Evolutionary conservation across 2,329 filamentous ascomycete species (phyloP).

Genomic region (Colletotrichum musae): DNA sequence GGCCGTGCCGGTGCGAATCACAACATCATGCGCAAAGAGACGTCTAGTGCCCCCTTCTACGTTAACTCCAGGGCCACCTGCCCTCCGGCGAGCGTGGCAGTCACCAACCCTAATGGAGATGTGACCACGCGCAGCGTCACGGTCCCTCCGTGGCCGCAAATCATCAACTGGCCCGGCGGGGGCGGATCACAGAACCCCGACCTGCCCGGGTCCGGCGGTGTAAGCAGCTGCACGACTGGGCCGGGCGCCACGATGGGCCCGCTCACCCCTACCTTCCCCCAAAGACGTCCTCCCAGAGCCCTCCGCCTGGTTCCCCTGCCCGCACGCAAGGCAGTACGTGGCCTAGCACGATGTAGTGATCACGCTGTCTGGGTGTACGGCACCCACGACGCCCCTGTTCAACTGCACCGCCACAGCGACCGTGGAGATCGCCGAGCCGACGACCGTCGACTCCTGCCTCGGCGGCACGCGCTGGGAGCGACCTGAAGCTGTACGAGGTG

Average conservation of each 20-base stretch:
- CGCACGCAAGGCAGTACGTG: not conserved
- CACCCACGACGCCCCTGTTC: not conserved
- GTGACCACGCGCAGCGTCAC: constrained; percentile 38
- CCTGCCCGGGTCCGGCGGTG: not conserved
- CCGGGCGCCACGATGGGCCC: not conserved
- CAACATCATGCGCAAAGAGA: constrained; percentile 40
- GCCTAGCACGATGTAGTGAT: not conserved
- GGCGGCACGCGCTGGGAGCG: constrained; percentile 1
- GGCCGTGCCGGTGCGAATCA: constrained; percentile 42
- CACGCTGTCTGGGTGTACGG: not conserved
- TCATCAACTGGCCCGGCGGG: constrained; percentile 25
- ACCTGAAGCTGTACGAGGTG: constrained; percentile 6
- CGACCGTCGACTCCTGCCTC: not conserved
- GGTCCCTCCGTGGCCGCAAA: constrained; percentile 44
- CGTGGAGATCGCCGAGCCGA: not conserved
- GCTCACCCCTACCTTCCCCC: not conserved
- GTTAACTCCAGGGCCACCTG: constrained; percentile 40
- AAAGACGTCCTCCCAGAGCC: not conserved
- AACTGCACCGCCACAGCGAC: constrained; percentile 5
- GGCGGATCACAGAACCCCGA: not conserved
- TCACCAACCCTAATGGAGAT: constrained; percentile 41
- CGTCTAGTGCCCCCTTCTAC: constrained; percentile 10
- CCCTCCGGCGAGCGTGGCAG: constrained; percentile 31
- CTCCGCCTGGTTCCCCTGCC: not conserved
- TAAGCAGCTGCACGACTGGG: not conserved